Evolutionary conservation across 441 rosid species (phyloP).

Genomic region (Macaranga tanarius): DNA sequence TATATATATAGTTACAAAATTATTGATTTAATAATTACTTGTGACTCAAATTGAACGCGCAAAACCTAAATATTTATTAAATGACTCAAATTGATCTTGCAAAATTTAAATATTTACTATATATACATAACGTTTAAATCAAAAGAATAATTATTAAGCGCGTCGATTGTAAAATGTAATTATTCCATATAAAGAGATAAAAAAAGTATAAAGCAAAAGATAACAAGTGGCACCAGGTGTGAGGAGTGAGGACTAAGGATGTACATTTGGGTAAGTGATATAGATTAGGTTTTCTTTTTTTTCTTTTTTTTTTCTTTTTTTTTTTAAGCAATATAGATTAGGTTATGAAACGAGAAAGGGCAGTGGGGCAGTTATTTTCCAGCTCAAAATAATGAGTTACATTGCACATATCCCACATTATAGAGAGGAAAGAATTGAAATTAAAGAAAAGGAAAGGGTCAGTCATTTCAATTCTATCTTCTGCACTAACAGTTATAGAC

Average conservation of each 20-base stretch:
- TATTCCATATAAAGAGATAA: background rate
- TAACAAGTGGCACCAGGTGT: background rate
- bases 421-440: no score
- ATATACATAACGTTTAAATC: background rate
- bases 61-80: background rate
- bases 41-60: no score
- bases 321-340: background rate
- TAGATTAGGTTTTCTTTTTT: background rate
- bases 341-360: background rate
- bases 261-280: background rate
- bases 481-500: background rate
- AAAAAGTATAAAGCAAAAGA: background rate
- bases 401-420: conserved; percentile 16
- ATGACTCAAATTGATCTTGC: background rate
- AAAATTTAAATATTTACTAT: background rate
- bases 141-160: no score
- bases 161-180: no score
- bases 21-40: no score
- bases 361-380: background rate
- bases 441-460: background rate
- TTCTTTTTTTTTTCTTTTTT: no score
- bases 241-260: background rate
- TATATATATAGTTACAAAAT: no score
- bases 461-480: conserved; percentile 19
- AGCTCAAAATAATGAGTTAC: conserved; percentile 18